Conservation (phyloP, 768 basidiomycete genomes). For the Boletellus sp. region DNA sequence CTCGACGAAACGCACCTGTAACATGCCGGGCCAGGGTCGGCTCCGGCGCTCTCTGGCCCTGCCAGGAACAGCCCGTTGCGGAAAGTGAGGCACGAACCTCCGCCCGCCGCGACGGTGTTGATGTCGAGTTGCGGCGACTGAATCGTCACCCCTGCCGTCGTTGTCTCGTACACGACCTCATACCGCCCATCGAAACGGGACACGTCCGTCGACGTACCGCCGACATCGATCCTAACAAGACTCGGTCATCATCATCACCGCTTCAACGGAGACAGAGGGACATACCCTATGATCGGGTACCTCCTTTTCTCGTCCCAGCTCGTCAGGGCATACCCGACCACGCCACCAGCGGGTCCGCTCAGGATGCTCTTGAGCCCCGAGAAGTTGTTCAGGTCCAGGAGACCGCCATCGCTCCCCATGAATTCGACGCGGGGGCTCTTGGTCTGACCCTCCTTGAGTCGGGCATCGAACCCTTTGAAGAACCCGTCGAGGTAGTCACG, state of each 20-base stretch:
- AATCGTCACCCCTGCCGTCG: constrained; percentile 90
- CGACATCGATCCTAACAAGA: constrained; percentile 73
- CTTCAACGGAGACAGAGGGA: constrained; percentile 5
- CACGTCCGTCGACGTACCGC: constrained; percentile 94
- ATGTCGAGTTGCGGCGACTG: constrained; percentile 93
- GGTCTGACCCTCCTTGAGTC: constrained; percentile 56
- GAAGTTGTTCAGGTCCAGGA: constrained; percentile 78
- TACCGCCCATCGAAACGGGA: constrained; percentile 89
- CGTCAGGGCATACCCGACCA: constrained; percentile 87
- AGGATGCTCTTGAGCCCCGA: constrained; percentile 92
- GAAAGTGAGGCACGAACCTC: constrained; percentile 86
- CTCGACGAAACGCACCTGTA: constrained; percentile 54
- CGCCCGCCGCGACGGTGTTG: constrained; percentile 94
- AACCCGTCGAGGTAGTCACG: constrained; percentile 85
- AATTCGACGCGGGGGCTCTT: constrained; percentile 80
- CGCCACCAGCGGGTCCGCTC: constrained; percentile 92
- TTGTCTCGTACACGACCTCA: constrained; percentile 92
- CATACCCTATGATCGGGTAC: constrained; percentile 80
- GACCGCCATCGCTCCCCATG: constrained; percentile 92
- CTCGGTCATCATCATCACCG: not conserved
- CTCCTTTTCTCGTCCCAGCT: constrained; percentile 78
- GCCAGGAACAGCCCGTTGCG: constrained; percentile 87
- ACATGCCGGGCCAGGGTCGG: constrained; percentile 90
- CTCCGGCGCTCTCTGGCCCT: constrained; percentile 91
- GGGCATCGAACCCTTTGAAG: constrained; percentile 81